Conservation (phyloP, 306 rosid genomes). For the Castanospermum australe region DNA sequence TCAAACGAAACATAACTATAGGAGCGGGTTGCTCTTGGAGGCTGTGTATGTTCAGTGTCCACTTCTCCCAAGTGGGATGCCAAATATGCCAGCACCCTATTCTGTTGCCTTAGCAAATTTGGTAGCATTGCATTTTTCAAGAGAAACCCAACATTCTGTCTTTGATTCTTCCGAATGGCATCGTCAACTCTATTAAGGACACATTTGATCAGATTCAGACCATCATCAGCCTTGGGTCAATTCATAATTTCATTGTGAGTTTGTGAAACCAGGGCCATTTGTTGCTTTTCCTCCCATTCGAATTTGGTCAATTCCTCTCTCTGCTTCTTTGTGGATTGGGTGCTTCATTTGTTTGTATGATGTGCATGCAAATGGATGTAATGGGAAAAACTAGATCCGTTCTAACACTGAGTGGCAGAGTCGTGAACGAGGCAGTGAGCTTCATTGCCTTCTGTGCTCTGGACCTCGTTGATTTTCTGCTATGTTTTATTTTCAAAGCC, state of each 20-base stretch:
- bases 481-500: conserved; percentile 64
- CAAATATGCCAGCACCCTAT: neutral
- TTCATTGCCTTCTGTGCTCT: conserved; percentile 58
- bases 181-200: neutral
- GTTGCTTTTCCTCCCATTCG: too few species aligned
- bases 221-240: neutral
- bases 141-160: neutral
- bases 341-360: neutral
- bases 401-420: conserved; percentile 39
- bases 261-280: neutral
- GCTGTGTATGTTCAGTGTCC: neutral
- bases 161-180: neutral
- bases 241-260: neutral
- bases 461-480: conserved; percentile 60
- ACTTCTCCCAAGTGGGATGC: neutral
- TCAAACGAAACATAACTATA: neutral
- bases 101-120: neutral
- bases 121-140: neutral
- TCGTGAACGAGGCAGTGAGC: conserved; percentile 65
- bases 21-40: neutral
- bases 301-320: neutral
- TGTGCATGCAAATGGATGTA: conserved; percentile 33
- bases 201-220: neutral
- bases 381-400: conserved; percentile 43
- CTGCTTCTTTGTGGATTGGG: neutral